A percentile compares a stretch with the other conserved stretches of the same genome.
Conservation (phyloP, 2,329 filamentous ascomycete genomes). For the Colletotrichum sojae region DNA sequence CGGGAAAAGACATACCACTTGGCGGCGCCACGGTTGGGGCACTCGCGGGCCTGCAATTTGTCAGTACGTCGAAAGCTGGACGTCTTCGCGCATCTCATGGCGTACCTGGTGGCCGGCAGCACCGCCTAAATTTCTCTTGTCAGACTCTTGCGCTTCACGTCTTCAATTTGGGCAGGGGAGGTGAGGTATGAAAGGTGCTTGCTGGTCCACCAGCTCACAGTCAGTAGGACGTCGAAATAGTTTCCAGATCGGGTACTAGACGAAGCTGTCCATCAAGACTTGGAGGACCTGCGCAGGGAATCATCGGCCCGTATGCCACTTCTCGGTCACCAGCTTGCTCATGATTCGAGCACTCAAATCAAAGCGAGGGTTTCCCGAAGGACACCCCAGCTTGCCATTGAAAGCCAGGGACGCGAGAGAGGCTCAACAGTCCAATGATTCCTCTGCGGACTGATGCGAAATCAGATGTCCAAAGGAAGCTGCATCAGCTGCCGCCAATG, state of each 20-base stretch:
- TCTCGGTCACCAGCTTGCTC: neutral
- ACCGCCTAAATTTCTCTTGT: slow-evolving; percentile 43
- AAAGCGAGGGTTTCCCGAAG: neutral
- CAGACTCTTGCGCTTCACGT: slow-evolving; percentile 37
- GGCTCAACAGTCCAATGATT: neutral
- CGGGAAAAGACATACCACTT: slow-evolving; percentile 75
- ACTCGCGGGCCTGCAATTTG: slow-evolving; percentile 79
- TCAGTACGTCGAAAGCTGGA: slow-evolving; percentile 42
- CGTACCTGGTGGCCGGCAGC: slow-evolving; percentile 46
- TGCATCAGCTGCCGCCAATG: slow-evolving; percentile 33
- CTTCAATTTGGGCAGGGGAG: neutral
- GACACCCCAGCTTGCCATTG: neutral
- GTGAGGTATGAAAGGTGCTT: slow-evolving; percentile 17
- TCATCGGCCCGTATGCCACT: neutral
- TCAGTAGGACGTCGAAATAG: slow-evolving; percentile 38
- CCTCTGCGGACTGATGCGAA: neutral
- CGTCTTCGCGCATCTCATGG: slow-evolving; percentile 4
- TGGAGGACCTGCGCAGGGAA: neutral
- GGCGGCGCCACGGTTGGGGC: slow-evolving; percentile 85
- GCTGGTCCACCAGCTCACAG: slow-evolving; percentile 34
- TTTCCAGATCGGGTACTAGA: slow-evolving; percentile 27
- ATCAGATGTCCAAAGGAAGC: neutral
- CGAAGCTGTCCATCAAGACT: slow-evolving; percentile 12
- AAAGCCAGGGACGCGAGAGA: neutral
- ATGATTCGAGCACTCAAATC: neutral